Evolutionary conservation across 2,329 filamentous ascomycete species (phyloP), one percentile per base, ranked within the genome.

Genomic region (Penicillium thymicola): DNA sequence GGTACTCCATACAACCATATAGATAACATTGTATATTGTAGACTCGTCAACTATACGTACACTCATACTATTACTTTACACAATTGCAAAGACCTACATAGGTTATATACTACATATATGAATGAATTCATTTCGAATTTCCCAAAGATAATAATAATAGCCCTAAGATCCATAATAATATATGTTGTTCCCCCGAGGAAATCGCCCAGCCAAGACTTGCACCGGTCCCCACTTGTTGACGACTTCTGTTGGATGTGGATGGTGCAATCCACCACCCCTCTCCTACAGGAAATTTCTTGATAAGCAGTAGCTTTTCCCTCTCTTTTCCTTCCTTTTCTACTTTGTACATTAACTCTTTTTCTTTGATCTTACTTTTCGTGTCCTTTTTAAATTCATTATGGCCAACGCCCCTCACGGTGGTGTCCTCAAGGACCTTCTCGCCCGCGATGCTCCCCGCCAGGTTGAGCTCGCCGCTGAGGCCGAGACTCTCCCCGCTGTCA

Each of bases 341-440:
- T 32, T 32, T 45, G 9, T 43, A 41, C 36, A n/a, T 42, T n/a
- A 45, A 25, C 28, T 49, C 48, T 51, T 40, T 46, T 46, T 32
- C 42, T 54, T 50, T 10, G 4, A 37, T 45, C 36, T 55, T 54
- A 47, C 18, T 23, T 49, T 18, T 21, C 3, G 21, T 27, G 43
- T 30, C 21, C 53, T 53, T 41, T 46, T 49, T 47, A 36, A 27
- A 27, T 36, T 54, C 63, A 71, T 56, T 60, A 81, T 81, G 77
- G 79, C 80, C 65, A 81, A 81, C 67, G 64, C 75, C 69, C 89
- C 90, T 65, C 89, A 94, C 74, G 93, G 93, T 79, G 94, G 94
- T 73, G 82, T 93, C 82, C 90, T 99, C 72, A 97, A 97, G 89
- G 94, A 99, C 83, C 86, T 99, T 74, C 85, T 97, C 68, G 92